A percentile compares a stretch with the other conserved stretches of the same genome.
phyloP scores from a whole-genome alignment of 495 filamentous ascomycete species.

The Aspergillus conjunctus region DNA sequence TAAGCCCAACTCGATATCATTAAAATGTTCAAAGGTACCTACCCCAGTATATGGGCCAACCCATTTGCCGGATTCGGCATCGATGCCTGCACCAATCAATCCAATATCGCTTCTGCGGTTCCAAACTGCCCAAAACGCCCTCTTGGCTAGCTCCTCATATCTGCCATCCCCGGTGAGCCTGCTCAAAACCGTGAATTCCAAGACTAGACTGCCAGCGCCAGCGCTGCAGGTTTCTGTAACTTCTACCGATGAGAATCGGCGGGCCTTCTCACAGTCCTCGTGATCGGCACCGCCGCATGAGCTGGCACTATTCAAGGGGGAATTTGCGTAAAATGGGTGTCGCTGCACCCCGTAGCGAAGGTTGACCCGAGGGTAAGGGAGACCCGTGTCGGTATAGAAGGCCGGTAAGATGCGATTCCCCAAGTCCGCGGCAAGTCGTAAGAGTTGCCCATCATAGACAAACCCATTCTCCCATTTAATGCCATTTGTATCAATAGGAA shows the following conservation, averaged over 20 bases:
- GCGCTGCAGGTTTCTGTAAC: slow-evolving; percentile 96
- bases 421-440: slow-evolving; percentile 83
- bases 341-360: slow-evolving; percentile 74
- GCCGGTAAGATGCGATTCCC: slow-evolving; percentile 83
- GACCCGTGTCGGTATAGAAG: slow-evolving; percentile 83
- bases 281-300: slow-evolving; percentile 21
- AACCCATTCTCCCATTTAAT: slow-evolving; percentile 76
- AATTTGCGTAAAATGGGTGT: slow-evolving; percentile 79
- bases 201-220: slow-evolving; percentile 87
- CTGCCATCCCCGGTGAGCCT: slow-evolving; percentile 82
- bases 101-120: slow-evolving; percentile 78
- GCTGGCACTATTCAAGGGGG: slow-evolving; percentile 60
- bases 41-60: slow-evolving; percentile 78
- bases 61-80: slow-evolving; percentile 91
- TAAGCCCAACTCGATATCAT: neutral
- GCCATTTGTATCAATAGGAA: slow-evolving; percentile 43
- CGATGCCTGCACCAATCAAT: slow-evolving; percentile 88
- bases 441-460: slow-evolving; percentile 85
- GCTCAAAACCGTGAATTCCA: slow-evolving; percentile 90
- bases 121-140: slow-evolving; percentile 97
- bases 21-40: slow-evolving; percentile 21
- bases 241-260: slow-evolving; percentile 53
- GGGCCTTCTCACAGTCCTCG: slow-evolving; percentile 38
- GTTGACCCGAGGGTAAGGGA: slow-evolving; percentile 95
- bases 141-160: slow-evolving; percentile 86